Conservation (phyloP, 2,329 filamentous ascomycete species). For the Phoma sp. region DNA sequence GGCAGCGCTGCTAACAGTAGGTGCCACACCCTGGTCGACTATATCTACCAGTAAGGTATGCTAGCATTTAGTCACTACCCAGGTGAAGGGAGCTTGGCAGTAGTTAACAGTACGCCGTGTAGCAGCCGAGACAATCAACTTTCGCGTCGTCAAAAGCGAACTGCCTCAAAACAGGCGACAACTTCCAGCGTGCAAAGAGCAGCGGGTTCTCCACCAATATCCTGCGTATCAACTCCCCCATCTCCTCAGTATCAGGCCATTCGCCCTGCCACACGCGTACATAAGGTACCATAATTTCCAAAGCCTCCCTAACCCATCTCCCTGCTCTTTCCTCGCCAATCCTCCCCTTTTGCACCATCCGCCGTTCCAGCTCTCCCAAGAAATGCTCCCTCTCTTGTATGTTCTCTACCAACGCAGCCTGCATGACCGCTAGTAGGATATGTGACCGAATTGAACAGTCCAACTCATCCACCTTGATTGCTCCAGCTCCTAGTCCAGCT, state of each 20-base stretch:
- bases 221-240: slow-evolving; percentile 18
- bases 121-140: slow-evolving; percentile 14
- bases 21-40: slow-evolving; percentile 1
- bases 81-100: slow-evolving; percentile 15
- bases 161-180: slow-evolving; percentile 19
- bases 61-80: slow-evolving; percentile 1
- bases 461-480: slow-evolving; percentile 18
- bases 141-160: slow-evolving; percentile 22
- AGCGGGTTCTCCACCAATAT: slow-evolving; percentile 18
- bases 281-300: slow-evolving; percentile 15
- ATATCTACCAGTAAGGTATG: slow-evolving; percentile 5
- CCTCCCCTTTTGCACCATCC: slow-evolving; percentile 17
- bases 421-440: slow-evolving; percentile 20
- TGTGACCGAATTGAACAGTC: slow-evolving; percentile 19
- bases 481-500: slow-evolving; percentile 16
- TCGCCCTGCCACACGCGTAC: slow-evolving; percentile 14
- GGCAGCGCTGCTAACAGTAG: slow-evolving; percentile 4
- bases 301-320: slow-evolving; percentile 15
- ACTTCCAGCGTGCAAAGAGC: slow-evolving; percentile 23
- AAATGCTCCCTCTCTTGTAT: slow-evolving; percentile 20
- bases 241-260: slow-evolving; percentile 11
- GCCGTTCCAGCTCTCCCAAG: slow-evolving; percentile 15
- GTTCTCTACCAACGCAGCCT: slow-evolving; percentile 17
- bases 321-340: slow-evolving; percentile 16
- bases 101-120: slow-evolving; percentile 20